A percentile compares a stretch with the other conserved stretches of the same genome.
Evolutionary conservation across 306 rosid genomes (phyloP).

Genomic region (Sicyos baderoa): DNA sequence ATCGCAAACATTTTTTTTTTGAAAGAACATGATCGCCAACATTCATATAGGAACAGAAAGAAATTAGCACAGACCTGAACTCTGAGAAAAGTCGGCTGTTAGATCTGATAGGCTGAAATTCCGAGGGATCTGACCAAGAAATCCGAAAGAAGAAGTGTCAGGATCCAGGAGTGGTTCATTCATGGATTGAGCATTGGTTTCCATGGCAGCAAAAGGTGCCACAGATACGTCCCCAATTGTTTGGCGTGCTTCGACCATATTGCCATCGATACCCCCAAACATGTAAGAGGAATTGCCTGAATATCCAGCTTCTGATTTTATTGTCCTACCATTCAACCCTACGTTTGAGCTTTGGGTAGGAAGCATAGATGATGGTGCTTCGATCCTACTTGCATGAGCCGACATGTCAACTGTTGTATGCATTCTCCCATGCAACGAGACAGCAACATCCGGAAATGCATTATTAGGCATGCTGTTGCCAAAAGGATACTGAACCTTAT

Average conservation of each 20-base stretch:
- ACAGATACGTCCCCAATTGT: constrained; percentile 59
- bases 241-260: constrained; percentile 48
- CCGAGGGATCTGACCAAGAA: constrained; percentile 71
- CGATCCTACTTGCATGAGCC: constrained; percentile 50
- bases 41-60: constrained; percentile 2
- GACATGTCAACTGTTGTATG: constrained; percentile 49
- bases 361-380: constrained; percentile 44
- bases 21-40: not conserved
- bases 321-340: constrained; percentile 63
- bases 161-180: constrained; percentile 47
- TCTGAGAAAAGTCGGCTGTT: constrained; percentile 67
- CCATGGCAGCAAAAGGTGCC: constrained; percentile 42
- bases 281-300: constrained; percentile 52
- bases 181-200: constrained; percentile 50
- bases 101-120: constrained; percentile 76
- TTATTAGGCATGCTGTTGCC: constrained; percentile 45
- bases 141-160: constrained; percentile 54
- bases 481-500: constrained; percentile 55
- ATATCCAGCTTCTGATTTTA: constrained; percentile 47
- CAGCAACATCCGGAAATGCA: constrained; percentile 53
- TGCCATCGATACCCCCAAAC: constrained; percentile 46
- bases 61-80: constrained; percentile 53
- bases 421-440: constrained; percentile 52
- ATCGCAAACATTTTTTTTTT: too few species aligned
- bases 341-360: constrained; percentile 50